These are phyloP conservation scores for Prunus dulcis DNA, from an alignment of 306 rosid species.

Conservation along the genomic window DNA sequence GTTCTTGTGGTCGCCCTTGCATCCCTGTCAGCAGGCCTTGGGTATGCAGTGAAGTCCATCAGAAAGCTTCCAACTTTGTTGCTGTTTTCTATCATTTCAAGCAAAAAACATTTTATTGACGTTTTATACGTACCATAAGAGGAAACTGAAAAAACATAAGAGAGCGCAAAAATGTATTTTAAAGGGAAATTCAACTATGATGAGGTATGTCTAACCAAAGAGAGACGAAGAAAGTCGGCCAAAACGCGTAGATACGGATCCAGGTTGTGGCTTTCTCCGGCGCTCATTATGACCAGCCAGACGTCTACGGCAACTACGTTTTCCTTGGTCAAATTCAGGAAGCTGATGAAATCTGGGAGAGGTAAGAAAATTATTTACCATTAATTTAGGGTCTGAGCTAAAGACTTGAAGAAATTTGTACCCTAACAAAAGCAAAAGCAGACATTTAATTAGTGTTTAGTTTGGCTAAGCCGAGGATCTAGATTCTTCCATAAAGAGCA, in stretches of 20 bases:
- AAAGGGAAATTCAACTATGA: constrained; percentile 14
- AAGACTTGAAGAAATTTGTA: neutral
- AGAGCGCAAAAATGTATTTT: neutral
- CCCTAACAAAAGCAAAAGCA: neutral
- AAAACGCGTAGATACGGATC: constrained; percentile 60
- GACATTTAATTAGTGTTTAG: neutral
- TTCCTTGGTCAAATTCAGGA: constrained; percentile 91
- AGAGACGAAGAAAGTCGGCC: constrained; percentile 50
- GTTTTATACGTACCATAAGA: constrained; percentile 3
- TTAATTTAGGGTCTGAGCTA: neutral
- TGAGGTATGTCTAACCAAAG: constrained; percentile 48
- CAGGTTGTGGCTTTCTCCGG: constrained; percentile 86
- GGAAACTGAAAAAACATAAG: constrained; percentile 2
- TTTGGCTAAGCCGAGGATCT: neutral
- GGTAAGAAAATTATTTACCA: neutral
- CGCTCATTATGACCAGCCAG: constrained; percentile 96
- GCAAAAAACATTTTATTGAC: constrained; percentile 11
- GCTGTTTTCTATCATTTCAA: constrained; percentile 46
- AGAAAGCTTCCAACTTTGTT: constrained; percentile 60
- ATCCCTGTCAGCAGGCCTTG: constrained; percentile 53
- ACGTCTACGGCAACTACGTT: constrained; percentile 93
- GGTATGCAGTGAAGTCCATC: constrained; percentile 71
- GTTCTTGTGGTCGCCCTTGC: constrained; percentile 42
- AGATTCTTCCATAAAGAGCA: neutral
- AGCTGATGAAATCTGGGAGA: constrained; percentile 80